phyloP scores from a whole-genome alignment of 176 grass and related monocot species.

The Musa schizocarpa region DNA sequence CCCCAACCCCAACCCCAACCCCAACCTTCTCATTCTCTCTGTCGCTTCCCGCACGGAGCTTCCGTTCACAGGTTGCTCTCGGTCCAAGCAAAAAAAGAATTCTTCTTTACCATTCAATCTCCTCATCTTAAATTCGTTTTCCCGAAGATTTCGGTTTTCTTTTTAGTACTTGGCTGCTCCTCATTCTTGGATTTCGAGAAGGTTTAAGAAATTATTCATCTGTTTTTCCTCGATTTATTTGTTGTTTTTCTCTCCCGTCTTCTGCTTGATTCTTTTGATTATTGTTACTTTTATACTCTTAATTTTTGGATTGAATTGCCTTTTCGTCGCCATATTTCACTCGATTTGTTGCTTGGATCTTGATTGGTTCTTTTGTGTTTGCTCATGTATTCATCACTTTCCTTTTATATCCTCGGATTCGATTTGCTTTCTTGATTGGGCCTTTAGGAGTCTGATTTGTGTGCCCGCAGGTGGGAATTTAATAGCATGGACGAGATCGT shows the following conservation, averaged over 20 bases:
- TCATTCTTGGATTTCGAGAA: too few species aligned
- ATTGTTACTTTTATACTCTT: not conserved
- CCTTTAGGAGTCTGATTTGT: too few species aligned
- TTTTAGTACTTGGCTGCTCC: too few species aligned
- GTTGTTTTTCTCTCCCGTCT: not conserved
- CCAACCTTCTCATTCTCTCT: not conserved
- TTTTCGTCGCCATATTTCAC: not conserved
- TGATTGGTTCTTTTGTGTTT: not conserved
- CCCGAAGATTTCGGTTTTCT: too few species aligned
- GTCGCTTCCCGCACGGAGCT: too few species aligned
- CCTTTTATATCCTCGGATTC: not conserved
- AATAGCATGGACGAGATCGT: slow-evolving; percentile 65
- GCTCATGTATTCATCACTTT: too few species aligned
- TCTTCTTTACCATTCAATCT: not conserved
- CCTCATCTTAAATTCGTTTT: not conserved
- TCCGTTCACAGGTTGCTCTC: not conserved
- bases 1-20: not conserved
- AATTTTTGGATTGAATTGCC: not conserved
- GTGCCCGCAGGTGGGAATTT: not conserved
- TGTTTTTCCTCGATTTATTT: not conserved
- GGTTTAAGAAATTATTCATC: too few species aligned
- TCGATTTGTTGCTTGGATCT: not conserved
- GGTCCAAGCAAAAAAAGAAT: not conserved
- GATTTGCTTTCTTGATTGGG: not conserved
- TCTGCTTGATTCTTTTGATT: not conserved